Evolutionary conservation across 345 rosid species (phyloP).

Genomic region (Adansonia digitata): DNA sequence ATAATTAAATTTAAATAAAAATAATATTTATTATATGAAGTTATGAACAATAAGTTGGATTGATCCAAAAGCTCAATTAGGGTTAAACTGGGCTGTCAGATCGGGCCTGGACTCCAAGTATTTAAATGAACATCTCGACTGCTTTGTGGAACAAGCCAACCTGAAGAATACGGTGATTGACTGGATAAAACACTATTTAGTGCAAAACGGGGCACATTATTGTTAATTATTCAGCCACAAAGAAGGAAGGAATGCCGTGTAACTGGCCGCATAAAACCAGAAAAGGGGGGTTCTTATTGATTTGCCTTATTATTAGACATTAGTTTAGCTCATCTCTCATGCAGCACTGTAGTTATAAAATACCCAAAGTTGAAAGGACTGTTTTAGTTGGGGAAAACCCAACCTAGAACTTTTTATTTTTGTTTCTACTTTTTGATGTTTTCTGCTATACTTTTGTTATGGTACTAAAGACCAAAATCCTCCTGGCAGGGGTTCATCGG

Average conservation of each 20-base stretch:
- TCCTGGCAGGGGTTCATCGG: conserved; percentile 6
- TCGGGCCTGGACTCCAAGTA: too few species aligned
- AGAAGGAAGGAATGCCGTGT: not conserved
- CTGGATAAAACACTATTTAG: not conserved
- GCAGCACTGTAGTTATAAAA: not conserved
- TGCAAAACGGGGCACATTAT: not conserved
- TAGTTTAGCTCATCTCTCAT: not conserved
- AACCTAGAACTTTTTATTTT: not conserved
- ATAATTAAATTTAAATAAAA: too few species aligned
- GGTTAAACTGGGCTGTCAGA: too few species aligned
- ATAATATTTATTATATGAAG: too few species aligned
- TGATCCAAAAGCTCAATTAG: too few species aligned
- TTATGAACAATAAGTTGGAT: too few species aligned
- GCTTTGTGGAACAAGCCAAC: not conserved
- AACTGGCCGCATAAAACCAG: not conserved
- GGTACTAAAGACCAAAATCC: not conserved
- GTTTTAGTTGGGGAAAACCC: not conserved
- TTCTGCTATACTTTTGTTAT: not conserved
- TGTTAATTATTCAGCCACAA: not conserved
- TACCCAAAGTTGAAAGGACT: not conserved
- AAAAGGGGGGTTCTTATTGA: not conserved
- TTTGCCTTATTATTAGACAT: not conserved
- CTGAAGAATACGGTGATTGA: too few species aligned
- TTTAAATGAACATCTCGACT: not conserved
- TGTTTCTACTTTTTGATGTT: not conserved